phyloP scores from a whole-genome alignment of 2,329 filamentous ascomycete genomes.

The Lithohypha guttulata region DNA sequence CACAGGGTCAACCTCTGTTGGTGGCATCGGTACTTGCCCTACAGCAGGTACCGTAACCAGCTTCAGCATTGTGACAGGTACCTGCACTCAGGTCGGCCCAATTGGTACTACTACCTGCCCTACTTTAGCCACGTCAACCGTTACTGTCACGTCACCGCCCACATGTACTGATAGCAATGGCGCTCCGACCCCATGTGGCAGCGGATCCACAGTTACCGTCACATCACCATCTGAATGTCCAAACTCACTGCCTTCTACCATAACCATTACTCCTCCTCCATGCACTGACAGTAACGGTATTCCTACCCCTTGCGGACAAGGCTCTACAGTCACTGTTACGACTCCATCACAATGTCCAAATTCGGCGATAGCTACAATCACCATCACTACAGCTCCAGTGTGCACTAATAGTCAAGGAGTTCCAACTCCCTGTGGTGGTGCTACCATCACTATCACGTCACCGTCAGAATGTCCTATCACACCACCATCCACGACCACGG shows the following conservation, averaged over 20 bases:
- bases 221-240: not conserved
- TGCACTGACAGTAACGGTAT: not conserved
- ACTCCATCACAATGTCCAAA: not conserved
- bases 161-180: not conserved
- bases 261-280: not conserved
- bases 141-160: not conserved
- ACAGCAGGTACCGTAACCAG: not conserved
- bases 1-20: slow-evolving; percentile 4
- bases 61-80: not conserved
- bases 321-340: not conserved
- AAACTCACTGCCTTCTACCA: not conserved
- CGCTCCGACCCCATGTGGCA: not conserved
- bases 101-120: not conserved
- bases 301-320: not conserved
- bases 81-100: too few relatives aligned
- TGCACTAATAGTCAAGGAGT: not conserved
- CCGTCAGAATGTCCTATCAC: not conserved
- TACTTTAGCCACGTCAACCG: not conserved
- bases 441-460: not conserved
- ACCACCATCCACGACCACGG: not conserved
- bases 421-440: slow-evolving; percentile 1
- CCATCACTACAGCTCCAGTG: not conserved
- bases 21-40: not conserved
- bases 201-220: not conserved
- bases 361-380: not conserved